Evolutionary conservation across 2,329 filamentous ascomycete genomes (phyloP).

Genomic region (Diaporthe humulicola): DNA sequence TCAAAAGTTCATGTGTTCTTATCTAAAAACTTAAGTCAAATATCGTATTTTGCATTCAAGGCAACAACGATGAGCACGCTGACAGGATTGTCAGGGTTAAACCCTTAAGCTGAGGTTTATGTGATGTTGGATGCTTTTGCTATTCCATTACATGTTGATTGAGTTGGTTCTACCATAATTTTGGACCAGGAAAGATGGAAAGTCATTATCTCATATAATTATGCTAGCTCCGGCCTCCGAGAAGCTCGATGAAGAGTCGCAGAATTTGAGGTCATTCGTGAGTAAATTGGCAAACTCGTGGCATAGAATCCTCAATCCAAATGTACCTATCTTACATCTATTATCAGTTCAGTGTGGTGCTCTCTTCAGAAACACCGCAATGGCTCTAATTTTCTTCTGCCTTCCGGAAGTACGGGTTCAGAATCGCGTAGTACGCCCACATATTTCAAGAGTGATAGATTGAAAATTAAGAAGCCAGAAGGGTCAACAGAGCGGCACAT

Average conservation of each 20-base stretch:
- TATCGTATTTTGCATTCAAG: neutral
- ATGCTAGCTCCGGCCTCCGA: too few relatives aligned
- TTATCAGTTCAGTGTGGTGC: neutral
- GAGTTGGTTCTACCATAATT: neutral
- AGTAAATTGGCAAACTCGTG: neutral
- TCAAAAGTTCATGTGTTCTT: too few relatives aligned
- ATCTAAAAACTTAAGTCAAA: too few relatives aligned
- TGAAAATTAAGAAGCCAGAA: too few relatives aligned
- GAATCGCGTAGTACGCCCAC: too few relatives aligned
- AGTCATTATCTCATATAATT: too few relatives aligned
- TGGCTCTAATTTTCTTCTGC: too few relatives aligned
- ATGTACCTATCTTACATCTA: neutral
- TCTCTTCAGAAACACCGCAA: too few relatives aligned
- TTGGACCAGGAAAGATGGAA: too few relatives aligned
- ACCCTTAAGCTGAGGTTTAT: neutral
- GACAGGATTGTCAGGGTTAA: neutral
- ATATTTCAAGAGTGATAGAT: too few relatives aligned
- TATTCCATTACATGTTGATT: neutral
- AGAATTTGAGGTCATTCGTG: too few relatives aligned
- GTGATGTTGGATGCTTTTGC: neutral
- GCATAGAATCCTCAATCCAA: neutral
- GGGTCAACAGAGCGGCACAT: constrained; percentile 35
- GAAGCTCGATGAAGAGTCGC: too few relatives aligned
- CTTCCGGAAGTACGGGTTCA: neutral
- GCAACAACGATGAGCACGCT: neutral